Evolutionary conservation across 192 early-diverging fungal genomes (phyloP).

Genomic region (Pilaira anomala): DNA sequence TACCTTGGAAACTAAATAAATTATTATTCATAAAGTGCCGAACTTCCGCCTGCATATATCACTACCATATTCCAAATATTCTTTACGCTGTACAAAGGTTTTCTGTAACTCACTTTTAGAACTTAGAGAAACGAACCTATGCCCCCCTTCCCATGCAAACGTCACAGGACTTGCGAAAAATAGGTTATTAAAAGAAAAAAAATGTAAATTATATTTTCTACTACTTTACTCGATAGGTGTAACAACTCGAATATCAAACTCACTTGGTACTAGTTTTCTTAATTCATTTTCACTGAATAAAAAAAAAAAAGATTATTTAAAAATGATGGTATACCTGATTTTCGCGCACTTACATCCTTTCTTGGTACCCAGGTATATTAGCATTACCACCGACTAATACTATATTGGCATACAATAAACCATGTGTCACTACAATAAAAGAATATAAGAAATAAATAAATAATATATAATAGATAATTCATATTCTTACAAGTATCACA

Average conservation of each 20-base stretch:
- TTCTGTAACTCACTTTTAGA: constrained; percentile 44
- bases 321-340: not conserved
- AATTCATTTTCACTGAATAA: constrained; percentile 42
- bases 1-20: too few relatives aligned
- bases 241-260: constrained; percentile 54
- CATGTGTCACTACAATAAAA: constrained; percentile 46
- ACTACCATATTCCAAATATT: constrained; percentile 63
- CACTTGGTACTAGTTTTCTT: constrained; percentile 49
- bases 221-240: constrained; percentile 56
- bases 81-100: constrained; percentile 53
- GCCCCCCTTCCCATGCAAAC: constrained; percentile 58
- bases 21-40: constrained; percentile 21
- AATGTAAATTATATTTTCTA: too few relatives aligned
- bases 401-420: constrained; percentile 65
- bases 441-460: constrained; percentile 3
- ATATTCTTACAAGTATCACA: constrained; percentile 45
- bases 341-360: constrained; percentile 60
- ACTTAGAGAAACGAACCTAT: constrained; percentile 39
- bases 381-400: constrained; percentile 68
- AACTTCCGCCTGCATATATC: constrained; percentile 52
- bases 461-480: not conserved
- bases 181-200: not conserved
- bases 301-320: constrained; percentile 3
- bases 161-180: constrained; percentile 47
- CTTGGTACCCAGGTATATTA: constrained; percentile 56